A percentile compares a stretch with the other conserved stretches of the same genome.
Conservation (phyloP, 2,329 filamentous ascomycete species). For the Arthrobotrys megalospora region DNA sequence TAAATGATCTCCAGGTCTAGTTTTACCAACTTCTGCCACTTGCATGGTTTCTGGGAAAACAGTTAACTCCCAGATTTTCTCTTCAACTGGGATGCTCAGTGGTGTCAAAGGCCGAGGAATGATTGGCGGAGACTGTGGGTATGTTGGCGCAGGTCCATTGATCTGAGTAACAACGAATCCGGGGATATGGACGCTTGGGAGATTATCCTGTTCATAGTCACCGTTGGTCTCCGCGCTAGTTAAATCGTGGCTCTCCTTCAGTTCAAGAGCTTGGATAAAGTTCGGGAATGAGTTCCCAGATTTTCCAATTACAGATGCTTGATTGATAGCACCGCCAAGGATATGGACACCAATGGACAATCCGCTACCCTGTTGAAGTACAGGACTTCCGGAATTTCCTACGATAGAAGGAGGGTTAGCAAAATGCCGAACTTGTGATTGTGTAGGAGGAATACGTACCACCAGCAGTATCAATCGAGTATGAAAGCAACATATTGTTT, state of each 20-base stretch:
- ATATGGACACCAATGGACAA: conserved; percentile 65
- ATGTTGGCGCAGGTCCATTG: not conserved
- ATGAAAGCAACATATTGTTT: conserved; percentile 65
- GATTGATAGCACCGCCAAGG: conserved; percentile 63
- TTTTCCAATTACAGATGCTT: conserved; percentile 61
- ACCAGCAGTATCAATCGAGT: conserved; percentile 65
- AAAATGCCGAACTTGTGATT: not conserved
- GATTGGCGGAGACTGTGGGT: too few relatives aligned
- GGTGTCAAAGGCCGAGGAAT: conserved; percentile 9
- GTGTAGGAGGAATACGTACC: not conserved
- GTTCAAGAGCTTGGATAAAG: not conserved
- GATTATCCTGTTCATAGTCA: not conserved
- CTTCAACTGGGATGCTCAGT: not conserved
- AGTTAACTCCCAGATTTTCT: conserved; percentile 9
- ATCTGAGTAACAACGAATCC: conserved; percentile 9
- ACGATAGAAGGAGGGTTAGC: not conserved
- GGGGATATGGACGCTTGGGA: conserved; percentile 4
- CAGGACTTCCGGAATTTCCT: conserved; percentile 65
- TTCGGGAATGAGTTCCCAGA: conserved; percentile 28
- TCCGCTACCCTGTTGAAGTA: conserved; percentile 59
- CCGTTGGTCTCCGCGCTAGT: not conserved
- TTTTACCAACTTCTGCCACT: conserved; percentile 2
- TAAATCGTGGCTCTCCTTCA: not conserved
- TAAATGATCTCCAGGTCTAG: conserved; percentile 2
- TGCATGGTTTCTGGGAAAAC: not conserved